Conservation (phyloP, 331 rosid genomes). For the Quercus phellos region DNA sequence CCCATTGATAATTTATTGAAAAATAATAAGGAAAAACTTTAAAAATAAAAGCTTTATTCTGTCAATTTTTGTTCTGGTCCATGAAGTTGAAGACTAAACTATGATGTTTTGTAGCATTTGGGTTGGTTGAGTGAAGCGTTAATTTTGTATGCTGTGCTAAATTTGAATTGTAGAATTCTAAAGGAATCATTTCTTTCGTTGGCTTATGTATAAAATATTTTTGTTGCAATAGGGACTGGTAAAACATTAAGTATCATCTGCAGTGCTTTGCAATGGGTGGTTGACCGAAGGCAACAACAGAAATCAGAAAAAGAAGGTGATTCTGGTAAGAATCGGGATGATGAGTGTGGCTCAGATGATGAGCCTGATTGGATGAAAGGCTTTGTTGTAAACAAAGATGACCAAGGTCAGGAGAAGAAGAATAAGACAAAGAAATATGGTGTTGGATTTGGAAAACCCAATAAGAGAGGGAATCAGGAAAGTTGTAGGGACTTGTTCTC, state of each 20-base stretch:
- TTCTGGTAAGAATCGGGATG: conserved; percentile 19
- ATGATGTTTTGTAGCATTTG: not conserved
- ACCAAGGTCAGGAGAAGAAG: conserved; percentile 31
- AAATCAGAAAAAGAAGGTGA: conserved; percentile 24
- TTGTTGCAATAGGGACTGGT: conserved; percentile 66
- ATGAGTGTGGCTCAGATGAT: conserved; percentile 47
- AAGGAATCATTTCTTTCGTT: not conserved
- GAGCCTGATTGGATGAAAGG: conserved; percentile 94
- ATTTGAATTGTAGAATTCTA: not conserved
- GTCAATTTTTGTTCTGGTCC: not conserved
- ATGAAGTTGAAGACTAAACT: not conserved
- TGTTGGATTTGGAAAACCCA: conserved; percentile 23
- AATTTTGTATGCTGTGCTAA: not conserved
- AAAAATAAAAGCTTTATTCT: not conserved
- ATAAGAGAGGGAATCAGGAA: conserved; percentile 20
- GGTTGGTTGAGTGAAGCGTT: not conserved
- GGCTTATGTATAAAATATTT: conserved; percentile 7
- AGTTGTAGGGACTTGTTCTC: conserved; percentile 26
- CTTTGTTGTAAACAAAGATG: conserved; percentile 43
- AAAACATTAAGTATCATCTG: conserved; percentile 88
- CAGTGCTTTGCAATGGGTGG: conserved; percentile 87
- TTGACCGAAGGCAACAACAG: conserved; percentile 47
- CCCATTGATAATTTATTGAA: not conserved
- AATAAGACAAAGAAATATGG: conserved; percentile 28
- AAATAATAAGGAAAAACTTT: not conserved